A percentile compares a stretch with the other conserved stretches of the same genome.
These are phyloP conservation scores for Pseudevernia furfuracea DNA, from an alignment of 495 filamentous ascomycete genomes.

Conservation along the genomic window DNA sequence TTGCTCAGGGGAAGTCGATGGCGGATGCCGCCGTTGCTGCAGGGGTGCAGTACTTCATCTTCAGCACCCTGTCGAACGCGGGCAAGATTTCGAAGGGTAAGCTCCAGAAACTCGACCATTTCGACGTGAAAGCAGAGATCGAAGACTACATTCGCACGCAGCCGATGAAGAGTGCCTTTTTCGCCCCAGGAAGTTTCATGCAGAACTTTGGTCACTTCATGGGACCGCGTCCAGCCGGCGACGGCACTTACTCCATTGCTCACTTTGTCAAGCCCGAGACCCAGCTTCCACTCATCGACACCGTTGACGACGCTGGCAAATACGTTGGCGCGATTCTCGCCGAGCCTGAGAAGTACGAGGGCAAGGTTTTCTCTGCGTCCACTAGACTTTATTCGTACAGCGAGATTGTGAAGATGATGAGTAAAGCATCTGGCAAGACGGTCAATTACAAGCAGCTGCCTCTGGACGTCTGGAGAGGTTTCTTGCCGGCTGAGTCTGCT, in stretches of 20 bases:
- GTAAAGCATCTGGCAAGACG: conserved; percentile 40
- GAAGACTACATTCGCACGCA: conserved; percentile 42
- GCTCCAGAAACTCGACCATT: conserved; percentile 30
- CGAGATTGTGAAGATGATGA: conserved; percentile 34
- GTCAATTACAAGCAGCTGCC: conserved; percentile 40
- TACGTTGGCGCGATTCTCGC: conserved; percentile 46
- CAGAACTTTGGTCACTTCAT: conserved; percentile 34
- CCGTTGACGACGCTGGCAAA: conserved; percentile 38
- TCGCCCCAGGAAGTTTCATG: conserved; percentile 42
- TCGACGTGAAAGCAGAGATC: conserved; percentile 38
- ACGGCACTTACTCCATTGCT: conserved; percentile 26
- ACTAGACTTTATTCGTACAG: conserved; percentile 32
- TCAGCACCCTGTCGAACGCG: conserved; percentile 27
- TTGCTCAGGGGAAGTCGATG: conserved; percentile 48
- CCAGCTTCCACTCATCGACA: conserved; percentile 39
- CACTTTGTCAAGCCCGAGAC: conserved; percentile 28
- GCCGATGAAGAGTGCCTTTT: conserved; percentile 41
- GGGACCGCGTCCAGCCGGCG: conserved; percentile 18
- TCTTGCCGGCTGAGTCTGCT: conserved; percentile 25
- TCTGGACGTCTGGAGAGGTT: conserved; percentile 32
- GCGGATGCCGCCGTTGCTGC: conserved; percentile 37
- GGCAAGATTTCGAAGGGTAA: conserved; percentile 23
- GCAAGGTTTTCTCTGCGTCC: conserved; percentile 39
- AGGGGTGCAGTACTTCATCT: conserved; percentile 45
- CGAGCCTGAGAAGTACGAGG: conserved; percentile 44